Percentiles rank a stretch among this genome's conserved stretches.
These are phyloP conservation scores for Candida takata DNA, from an alignment of 805 yeast species.

Conservation along the genomic window DNA sequence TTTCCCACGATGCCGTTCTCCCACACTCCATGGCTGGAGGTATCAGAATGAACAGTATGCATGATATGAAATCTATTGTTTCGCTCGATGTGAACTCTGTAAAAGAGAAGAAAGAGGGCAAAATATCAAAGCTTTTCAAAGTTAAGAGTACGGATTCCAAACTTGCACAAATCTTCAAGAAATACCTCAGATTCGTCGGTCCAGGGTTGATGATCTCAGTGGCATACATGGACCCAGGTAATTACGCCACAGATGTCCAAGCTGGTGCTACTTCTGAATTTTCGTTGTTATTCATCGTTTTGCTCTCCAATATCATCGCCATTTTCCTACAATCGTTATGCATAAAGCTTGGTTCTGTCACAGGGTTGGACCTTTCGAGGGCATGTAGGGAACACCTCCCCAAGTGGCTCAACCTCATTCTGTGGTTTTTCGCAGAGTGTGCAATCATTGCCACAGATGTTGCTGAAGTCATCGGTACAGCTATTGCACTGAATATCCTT, in stretches of 20 bases:
- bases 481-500: slow-evolving; percentile 74
- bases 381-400: slow-evolving; percentile 73
- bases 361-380: slow-evolving; percentile 83
- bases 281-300: slow-evolving; percentile 61
- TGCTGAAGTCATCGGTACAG: slow-evolving; percentile 93
- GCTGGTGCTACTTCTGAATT: slow-evolving; percentile 81
- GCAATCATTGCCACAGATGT: slow-evolving; percentile 90
- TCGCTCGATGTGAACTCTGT: slow-evolving; percentile 4
- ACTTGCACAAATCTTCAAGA: slow-evolving; percentile 29
- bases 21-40: slow-evolving; percentile 16
- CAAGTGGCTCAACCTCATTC: slow-evolving; percentile 48
- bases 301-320: slow-evolving; percentile 78
- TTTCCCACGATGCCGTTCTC: slow-evolving; percentile 13
- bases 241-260: slow-evolving; percentile 81
- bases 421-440: slow-evolving; percentile 76
- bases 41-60: slow-evolving; percentile 2
- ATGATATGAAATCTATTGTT: background rate
- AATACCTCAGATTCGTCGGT: slow-evolving; percentile 66
- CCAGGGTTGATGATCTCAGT: slow-evolving; percentile 87
- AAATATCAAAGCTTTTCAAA: slow-evolving; percentile 7
- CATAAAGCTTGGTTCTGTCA: slow-evolving; percentile 80
- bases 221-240: slow-evolving; percentile 93
- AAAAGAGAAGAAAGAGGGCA: slow-evolving; percentile 3
- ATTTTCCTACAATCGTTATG: slow-evolving; percentile 77
- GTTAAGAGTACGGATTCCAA: slow-evolving; percentile 14